Evolutionary conservation across 1,284 basidiomycete genomes (phyloP), one percentile per base, ranked within the genome.

Genomic region (Microbotryomycetes sp.): DNA sequence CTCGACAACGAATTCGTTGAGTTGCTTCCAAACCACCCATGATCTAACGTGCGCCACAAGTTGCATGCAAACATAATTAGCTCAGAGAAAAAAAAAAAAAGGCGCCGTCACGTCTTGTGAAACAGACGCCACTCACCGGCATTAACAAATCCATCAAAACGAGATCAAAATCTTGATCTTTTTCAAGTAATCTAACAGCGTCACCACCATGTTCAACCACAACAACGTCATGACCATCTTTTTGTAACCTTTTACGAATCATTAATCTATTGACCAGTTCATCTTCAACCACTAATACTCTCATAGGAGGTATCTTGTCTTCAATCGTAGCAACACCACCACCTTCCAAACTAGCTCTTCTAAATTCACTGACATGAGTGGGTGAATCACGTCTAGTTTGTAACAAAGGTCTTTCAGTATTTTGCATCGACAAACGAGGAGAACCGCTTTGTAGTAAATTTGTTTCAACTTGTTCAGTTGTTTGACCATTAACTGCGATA

Each of bases 231-330:
- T 73, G 72, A 1, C 68, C 69, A 45, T 72, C 72, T 53, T 70
- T 70, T 16, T 62, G 69, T 23, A 74, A 63, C 16, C 72, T 69
- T 55, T 72, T 70, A 49, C 63, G 57, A 31, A 74, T 60, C 31
- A 74, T 73, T 58, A 70, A 65, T 22, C 73, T 69, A 22, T 73
- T 70, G 59, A 70, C 60, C 7, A 60, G 32, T 59, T 67, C 55
- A 28, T 85, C 85, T 79, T 89, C 88, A 2, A 88, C 87, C 25
- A 89, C 82, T 48, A 89, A 74, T 3, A 89, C 80, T 15, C 84
- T 79, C 59, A 89, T 71, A 58, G 56, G 55, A 32, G 47, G 25
- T 16, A 59, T 59, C 7, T 50, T 59, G 45, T 50, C 25, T 16
- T 60, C 36, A 15, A 19, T 15, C 6, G 4, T 36, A 15, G 28